A percentile compares a stretch with the other conserved stretches of the same genome.
Evolutionary conservation across 1,284 basidiomycete species (phyloP).

Genomic region (Agroathelia rolfsii): DNA sequence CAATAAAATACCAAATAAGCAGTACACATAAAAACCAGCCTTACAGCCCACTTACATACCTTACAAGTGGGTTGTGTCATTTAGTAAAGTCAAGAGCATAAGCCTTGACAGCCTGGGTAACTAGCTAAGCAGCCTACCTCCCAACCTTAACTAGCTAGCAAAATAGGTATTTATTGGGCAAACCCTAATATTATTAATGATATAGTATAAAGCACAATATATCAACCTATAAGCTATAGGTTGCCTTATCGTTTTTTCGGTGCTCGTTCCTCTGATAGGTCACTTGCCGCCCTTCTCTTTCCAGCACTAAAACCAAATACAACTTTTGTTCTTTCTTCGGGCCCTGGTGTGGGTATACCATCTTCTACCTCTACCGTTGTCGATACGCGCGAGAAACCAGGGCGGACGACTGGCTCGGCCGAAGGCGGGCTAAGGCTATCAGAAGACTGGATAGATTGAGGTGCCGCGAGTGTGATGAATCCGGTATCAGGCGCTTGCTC

Average conservation of each 20-base stretch:
- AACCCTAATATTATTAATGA: no score
- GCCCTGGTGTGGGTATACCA: slow-evolving; percentile 45
- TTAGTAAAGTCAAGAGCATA: no score
- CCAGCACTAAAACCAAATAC: slow-evolving; percentile 65
- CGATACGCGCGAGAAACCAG: slow-evolving; percentile 70
- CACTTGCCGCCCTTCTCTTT: slow-evolving; percentile 69
- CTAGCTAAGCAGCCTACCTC: no score
- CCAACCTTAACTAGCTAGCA: no score
- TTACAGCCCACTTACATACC: no score
- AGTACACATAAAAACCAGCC: no score
- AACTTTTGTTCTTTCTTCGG: slow-evolving; percentile 59
- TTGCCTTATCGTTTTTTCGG: slow-evolving; percentile 33
- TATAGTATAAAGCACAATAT: no score
- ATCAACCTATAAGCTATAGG: no score
- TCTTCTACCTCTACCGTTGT: slow-evolving; percentile 39
- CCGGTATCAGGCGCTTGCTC: slow-evolving; percentile 43
- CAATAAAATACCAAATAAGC: no score
- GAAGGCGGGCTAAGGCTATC: slow-evolving; percentile 47
- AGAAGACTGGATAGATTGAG: slow-evolving; percentile 28
- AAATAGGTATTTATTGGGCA: no score
- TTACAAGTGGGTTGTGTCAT: no score
- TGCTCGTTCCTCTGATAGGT: slow-evolving; percentile 36
- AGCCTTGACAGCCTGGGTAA: no score
- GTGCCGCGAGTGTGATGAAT: slow-evolving; percentile 63
- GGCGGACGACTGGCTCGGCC: slow-evolving; percentile 44